Conservation (phyloP, 2,329 filamentous ascomycete species). For the Xylaria sp. region DNA sequence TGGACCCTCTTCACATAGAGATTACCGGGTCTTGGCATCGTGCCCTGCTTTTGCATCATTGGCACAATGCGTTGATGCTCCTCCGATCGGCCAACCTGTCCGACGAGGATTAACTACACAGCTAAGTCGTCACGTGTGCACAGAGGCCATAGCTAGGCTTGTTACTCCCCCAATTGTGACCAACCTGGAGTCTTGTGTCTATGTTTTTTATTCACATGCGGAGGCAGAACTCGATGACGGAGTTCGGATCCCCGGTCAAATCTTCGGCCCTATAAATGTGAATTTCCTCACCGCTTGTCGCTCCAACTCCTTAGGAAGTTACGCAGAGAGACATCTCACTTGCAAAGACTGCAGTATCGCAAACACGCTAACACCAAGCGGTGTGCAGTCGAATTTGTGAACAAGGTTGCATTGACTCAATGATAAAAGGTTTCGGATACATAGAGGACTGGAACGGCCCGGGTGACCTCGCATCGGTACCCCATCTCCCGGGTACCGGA, state of each 20-base stretch:
- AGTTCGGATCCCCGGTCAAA: too few species aligned
- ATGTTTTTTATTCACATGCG: too few species aligned
- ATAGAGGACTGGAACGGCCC: too few species aligned
- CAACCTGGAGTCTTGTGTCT: too few species aligned
- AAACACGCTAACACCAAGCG: too few species aligned
- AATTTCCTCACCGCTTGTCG: background rate
- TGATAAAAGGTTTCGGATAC: too few species aligned
- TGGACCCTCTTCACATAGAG: slow-evolving; percentile 3
- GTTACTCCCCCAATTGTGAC: background rate
- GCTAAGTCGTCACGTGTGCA: slow-evolving; percentile 7
- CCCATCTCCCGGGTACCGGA: too few species aligned
- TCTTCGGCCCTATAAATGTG: background rate
- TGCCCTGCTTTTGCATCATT: slow-evolving; percentile 14
- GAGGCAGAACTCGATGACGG: background rate
- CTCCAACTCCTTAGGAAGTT: background rate
- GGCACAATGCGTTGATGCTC: background rate
- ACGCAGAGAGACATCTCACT: background rate
- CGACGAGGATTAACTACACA: background rate
- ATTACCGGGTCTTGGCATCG: slow-evolving; percentile 24
- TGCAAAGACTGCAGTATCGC: too few species aligned
- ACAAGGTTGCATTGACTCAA: too few species aligned
- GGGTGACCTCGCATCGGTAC: too few species aligned
- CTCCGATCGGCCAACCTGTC: background rate
- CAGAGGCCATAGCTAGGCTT: background rate
- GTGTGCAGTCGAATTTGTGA: too few species aligned